phyloP scores from a whole-genome alignment of 2,329 filamentous ascomycete species.

The Rachicladosporium sp. region DNA sequence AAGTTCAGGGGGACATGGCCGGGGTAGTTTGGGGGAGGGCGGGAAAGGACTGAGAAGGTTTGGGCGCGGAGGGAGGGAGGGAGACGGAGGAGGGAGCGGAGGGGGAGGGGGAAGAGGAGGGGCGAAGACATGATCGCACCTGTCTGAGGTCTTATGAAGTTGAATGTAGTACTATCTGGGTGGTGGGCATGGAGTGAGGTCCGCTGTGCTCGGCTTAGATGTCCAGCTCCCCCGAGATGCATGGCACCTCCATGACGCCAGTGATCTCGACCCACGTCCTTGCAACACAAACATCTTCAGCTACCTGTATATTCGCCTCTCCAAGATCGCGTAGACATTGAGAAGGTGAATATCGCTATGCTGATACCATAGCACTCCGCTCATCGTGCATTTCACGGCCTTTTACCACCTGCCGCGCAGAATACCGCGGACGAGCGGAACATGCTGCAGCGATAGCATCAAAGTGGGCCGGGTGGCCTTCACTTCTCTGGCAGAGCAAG shows the following conservation, averaged over 20 bases:
- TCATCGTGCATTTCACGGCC: slow-evolving; percentile 35
- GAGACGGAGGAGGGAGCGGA: slow-evolving; percentile 13
- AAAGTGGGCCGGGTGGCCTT: slow-evolving; percentile 32
- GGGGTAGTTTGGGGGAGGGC: slow-evolving; percentile 76
- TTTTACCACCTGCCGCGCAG: slow-evolving; percentile 35
- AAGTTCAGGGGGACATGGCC: slow-evolving; percentile 81
- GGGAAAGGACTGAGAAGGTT: slow-evolving; percentile 69
- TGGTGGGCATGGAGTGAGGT: too few species aligned
- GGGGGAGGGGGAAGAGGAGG: too few species aligned
- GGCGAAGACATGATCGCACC: too few species aligned
- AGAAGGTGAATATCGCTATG: slow-evolving; percentile 7
- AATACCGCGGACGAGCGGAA: slow-evolving; percentile 26
- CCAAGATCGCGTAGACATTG: not conserved
- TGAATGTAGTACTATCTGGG: too few species aligned
- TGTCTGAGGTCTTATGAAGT: too few species aligned
- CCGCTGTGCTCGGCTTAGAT: too few species aligned
- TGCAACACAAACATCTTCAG: not conserved
- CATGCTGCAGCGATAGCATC: slow-evolving; percentile 33
- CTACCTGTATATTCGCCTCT: not conserved
- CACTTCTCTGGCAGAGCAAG: slow-evolving; percentile 12
- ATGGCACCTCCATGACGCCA: slow-evolving; percentile 4
- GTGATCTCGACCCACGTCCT: slow-evolving; percentile 1
- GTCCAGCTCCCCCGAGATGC: slow-evolving; percentile 2
- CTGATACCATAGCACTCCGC: slow-evolving; percentile 10
- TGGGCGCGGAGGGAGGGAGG: slow-evolving; percentile 22